phyloP scores from a whole-genome alignment of 768 basidiomycete genomes.

The Pleurotus djamor region DNA sequence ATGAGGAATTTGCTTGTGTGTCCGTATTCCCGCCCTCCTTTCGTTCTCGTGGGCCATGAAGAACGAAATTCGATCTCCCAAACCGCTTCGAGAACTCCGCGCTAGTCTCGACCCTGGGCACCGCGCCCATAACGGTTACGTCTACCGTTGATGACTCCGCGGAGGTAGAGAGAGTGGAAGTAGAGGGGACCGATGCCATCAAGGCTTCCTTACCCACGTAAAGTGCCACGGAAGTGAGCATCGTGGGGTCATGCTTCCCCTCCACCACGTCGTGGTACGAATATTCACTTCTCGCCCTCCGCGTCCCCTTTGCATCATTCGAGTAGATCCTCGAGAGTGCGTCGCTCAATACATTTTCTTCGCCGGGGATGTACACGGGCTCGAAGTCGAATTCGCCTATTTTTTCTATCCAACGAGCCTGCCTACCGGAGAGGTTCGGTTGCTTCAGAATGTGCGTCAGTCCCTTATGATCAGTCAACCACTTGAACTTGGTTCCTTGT shows the following conservation, averaged over 20 bases:
- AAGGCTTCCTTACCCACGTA: neutral
- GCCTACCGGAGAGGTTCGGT: conserved; percentile 6
- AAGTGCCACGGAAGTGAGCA: neutral
- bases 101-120: too few species aligned
- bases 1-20: too few species aligned
- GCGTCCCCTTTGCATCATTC: conserved; percentile 8
- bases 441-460: conserved; percentile 7
- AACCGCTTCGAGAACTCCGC: conserved; percentile 3
- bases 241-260: neutral
- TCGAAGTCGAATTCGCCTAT: conserved; percentile 14
- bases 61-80: conserved; percentile 12
- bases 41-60: conserved; percentile 6
- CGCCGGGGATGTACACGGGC: conserved; percentile 12
- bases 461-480: conserved; percentile 10
- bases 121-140: too few species aligned
- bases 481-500: conserved; percentile 4
- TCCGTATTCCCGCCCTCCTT: conserved; percentile 9
- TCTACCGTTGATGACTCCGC: too few species aligned
- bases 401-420: conserved; percentile 13
- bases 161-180: too few species aligned
- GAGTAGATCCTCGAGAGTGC: conserved; percentile 24
- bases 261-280: conserved; percentile 3
- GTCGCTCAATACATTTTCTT: conserved; percentile 21
- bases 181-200: neutral
- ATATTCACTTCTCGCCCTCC: conserved; percentile 13